Percentiles rank a stretch among this genome's conserved stretches.
Evolutionary conservation across 2,329 filamentous ascomycete genomes (phyloP).

Genomic region (Calonectria pteridis): DNA sequence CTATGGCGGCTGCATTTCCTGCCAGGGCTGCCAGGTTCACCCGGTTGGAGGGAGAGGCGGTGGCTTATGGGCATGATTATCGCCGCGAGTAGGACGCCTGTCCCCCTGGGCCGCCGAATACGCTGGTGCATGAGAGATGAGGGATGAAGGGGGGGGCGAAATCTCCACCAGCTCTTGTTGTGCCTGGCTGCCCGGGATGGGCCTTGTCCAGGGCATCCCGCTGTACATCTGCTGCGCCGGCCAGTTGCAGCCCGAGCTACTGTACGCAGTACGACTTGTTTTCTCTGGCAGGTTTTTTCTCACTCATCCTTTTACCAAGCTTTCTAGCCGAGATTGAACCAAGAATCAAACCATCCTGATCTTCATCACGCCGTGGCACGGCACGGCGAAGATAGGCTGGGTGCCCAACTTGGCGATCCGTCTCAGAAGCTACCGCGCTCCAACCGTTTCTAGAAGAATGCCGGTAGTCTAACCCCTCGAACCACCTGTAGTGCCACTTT

Average conservation of each 20-base stretch:
- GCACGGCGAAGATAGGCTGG: constrained; percentile 3
- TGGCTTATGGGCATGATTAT: constrained; percentile 30
- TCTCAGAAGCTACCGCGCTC: background rate
- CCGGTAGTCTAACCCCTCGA: constrained; percentile 23
- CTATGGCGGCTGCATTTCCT: constrained; percentile 14
- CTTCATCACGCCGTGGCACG: background rate
- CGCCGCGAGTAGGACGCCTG: constrained; percentile 10
- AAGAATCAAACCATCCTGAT: background rate
- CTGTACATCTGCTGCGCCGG: constrained; percentile 20
- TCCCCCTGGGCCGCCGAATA: background rate
- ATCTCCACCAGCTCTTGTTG: constrained; percentile 8
- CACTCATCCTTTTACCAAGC: background rate
- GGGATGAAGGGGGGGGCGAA: background rate
- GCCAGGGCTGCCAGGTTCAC: constrained; percentile 21
- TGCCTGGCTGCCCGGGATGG: constrained; percentile 16
- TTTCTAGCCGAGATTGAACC: constrained; percentile 21
- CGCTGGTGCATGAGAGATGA: background rate
- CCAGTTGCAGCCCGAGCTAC: constrained; percentile 9
- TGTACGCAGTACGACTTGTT: background rate
- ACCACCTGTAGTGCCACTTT: constrained; percentile 27
- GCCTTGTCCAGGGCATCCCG: constrained; percentile 15
- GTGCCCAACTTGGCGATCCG: background rate
- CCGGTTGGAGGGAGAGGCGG: constrained; percentile 33
- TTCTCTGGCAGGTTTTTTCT: background rate
- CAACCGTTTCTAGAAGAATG: constrained; percentile 17